These are phyloP conservation scores for Hansenula lynferdii DNA, from an alignment of 1,139 yeast species.

Conservation along the genomic window DNA sequence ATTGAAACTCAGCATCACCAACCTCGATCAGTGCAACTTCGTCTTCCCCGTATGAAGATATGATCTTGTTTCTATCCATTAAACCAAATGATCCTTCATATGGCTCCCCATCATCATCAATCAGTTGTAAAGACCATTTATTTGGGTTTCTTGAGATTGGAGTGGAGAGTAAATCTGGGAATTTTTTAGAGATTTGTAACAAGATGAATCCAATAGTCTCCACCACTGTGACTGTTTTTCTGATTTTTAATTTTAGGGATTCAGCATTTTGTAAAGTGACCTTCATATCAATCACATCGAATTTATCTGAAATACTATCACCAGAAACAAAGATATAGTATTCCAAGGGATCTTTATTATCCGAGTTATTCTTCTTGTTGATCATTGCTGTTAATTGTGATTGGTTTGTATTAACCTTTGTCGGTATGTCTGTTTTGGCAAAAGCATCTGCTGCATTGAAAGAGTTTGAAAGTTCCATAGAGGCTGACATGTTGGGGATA, in stretches of 20 bases:
- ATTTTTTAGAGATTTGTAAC: slow-evolving; percentile 27
- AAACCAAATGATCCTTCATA: slow-evolving; percentile 71
- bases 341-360: slow-evolving; percentile 44
- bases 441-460: not conserved
- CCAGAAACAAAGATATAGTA: slow-evolving; percentile 51
- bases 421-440: not conserved
- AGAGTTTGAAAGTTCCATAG: not conserved
- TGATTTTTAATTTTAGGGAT: slow-evolving; percentile 30
- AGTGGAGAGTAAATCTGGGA: slow-evolving; percentile 9
- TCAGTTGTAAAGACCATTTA: slow-evolving; percentile 61
- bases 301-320: slow-evolving; percentile 25
- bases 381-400: slow-evolving; percentile 29
- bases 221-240: slow-evolving; percentile 44
- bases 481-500: not conserved
- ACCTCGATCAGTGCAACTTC: slow-evolving; percentile 59
- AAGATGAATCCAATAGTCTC: slow-evolving; percentile 64
- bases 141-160: slow-evolving; percentile 42
- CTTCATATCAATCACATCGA: slow-evolving; percentile 26
- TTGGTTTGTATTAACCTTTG: slow-evolving; percentile 1
- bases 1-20: slow-evolving; percentile 26
- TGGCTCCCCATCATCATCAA: slow-evolving; percentile 79
- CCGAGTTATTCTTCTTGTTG: slow-evolving; percentile 27
- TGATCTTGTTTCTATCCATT: slow-evolving; percentile 48
- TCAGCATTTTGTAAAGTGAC: slow-evolving; percentile 32
- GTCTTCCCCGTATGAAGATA: slow-evolving; percentile 60